Evolutionary conservation across 345 rosid species (phyloP).

Genomic region (Laguncularia racemosa): DNA sequence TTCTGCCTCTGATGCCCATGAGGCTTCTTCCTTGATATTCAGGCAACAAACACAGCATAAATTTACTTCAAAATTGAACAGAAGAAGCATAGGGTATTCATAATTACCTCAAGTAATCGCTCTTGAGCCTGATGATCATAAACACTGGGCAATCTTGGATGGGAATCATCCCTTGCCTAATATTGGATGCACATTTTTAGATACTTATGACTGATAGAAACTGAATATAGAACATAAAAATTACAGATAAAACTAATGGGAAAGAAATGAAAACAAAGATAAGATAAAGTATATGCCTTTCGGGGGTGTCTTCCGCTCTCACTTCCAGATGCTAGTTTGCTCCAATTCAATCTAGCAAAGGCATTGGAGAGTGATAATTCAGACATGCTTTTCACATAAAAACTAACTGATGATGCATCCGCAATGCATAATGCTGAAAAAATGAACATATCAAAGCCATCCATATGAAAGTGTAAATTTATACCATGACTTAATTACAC

Average conservation of each 20-base stretch:
- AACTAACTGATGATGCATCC: too few species aligned
- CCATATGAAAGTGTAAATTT: too few species aligned
- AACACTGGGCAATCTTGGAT: conserved; percentile 20
- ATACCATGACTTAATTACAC: too few species aligned
- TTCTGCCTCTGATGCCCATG: conserved; percentile 27
- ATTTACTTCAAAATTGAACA: neutral
- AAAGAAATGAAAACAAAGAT: conserved; percentile 1
- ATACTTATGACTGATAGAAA: conserved; percentile 1
- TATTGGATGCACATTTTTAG: conserved; percentile 14
- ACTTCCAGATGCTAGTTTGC: conserved; percentile 24
- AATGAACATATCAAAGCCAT: too few species aligned
- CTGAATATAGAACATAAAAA: neutral
- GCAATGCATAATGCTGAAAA: too few species aligned
- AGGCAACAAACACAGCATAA: neutral
- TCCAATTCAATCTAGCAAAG: conserved; percentile 38
- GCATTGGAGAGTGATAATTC: neutral
- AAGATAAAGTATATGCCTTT: conserved; percentile 35
- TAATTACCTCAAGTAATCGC: conserved; percentile 53
- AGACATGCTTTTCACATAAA: too few species aligned
- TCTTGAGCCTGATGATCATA: conserved; percentile 45
- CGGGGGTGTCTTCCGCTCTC: conserved; percentile 16
- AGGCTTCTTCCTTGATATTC: conserved; percentile 43
- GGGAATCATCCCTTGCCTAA: conserved; percentile 31
- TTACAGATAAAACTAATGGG: neutral
- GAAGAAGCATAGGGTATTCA: neutral